Evolutionary conservation across 371 early-diverging fungal species (phyloP), one percentile per base, ranked within the genome.

Genomic region (Mortierella sp.): DNA sequence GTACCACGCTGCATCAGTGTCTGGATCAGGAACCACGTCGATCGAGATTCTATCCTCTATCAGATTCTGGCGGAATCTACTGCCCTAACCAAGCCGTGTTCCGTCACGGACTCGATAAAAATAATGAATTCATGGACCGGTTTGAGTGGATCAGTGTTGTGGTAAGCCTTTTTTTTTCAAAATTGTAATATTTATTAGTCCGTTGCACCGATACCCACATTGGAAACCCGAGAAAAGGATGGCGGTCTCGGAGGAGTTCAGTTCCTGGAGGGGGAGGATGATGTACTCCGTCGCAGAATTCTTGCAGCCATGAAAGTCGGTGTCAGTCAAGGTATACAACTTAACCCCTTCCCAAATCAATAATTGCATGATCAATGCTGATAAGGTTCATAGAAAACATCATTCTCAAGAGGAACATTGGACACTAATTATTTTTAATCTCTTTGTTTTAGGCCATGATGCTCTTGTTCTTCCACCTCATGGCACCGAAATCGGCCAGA

Each of bases 61-160:
- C 50, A 19, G 70, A 76, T 43, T 31, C 41, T 15, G 78, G 78
- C 7, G 78, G 78, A 14, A 44, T 76, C 28, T 76, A 76, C 31
- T 76, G 78, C 42, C 78, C 78, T 15, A 76, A 76, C 56, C 78
- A 76, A 28, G 78, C 78, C 2, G 70, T 76, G 15, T 70, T 76
- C 26, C 78, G 78, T 26, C 78, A 58, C 42, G 78, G 78, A 0
- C 31, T 17, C 6, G 66, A 69, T 15, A 59, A 43, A 17, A 15
- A 28, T 24, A 60, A 76, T 42, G 78, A 76, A 9, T 76, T 76
- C 31, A 76, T 76, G 78, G 78, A 76, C 44, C 78, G 78, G 6
- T 76, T 76, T 44, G 78, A 76, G 41, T 76, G 78, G 78, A 76
- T 76, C 59, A 76, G 78, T 30, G 78, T 76, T 2, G 78, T 70